Percentiles rank a stretch among this genome's conserved stretches.
Evolutionary conservation across 176 grass and related monocot species (phyloP).

Genomic region (Carex parvula): DNA sequence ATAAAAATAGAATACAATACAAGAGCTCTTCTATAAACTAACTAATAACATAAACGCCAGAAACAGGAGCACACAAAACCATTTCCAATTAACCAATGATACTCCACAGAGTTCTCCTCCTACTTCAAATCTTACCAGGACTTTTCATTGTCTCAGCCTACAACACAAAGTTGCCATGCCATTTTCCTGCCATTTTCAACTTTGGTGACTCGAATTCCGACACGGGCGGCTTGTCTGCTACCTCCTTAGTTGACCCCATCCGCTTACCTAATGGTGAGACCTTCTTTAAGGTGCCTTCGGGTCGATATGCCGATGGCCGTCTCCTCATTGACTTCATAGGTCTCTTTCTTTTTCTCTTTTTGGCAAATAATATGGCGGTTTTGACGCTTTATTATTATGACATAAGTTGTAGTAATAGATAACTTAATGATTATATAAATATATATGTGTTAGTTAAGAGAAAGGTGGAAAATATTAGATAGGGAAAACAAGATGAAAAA

Average conservation of each 20-base stretch:
- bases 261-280: slow-evolving; percentile 79
- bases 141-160: slow-evolving; percentile 1
- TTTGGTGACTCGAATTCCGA: slow-evolving; percentile 97
- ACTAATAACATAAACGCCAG: neutral
- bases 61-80: neutral
- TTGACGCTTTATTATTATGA: neutral
- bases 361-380: neutral
- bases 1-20: neutral
- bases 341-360: neutral
- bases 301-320: slow-evolving; percentile 81
- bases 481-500: neutral
- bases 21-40: neutral
- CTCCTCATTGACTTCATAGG: slow-evolving; percentile 92
- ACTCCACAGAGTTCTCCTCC: neutral
- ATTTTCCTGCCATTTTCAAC: slow-evolving; percentile 92
- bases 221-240: slow-evolving; percentile 76
- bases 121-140: neutral
- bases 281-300: slow-evolving; percentile 64
- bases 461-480: neutral
- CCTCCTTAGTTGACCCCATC: slow-evolving; percentile 44
- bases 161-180: slow-evolving; percentile 19
- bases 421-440: too few species aligned
- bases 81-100: slow-evolving; percentile 6
- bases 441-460: neutral
- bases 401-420: too few species aligned